Base-by-base conservation (phyloP, 2,329 filamentous ascomycete genomes). In the Apiospora arundinis region DNA sequence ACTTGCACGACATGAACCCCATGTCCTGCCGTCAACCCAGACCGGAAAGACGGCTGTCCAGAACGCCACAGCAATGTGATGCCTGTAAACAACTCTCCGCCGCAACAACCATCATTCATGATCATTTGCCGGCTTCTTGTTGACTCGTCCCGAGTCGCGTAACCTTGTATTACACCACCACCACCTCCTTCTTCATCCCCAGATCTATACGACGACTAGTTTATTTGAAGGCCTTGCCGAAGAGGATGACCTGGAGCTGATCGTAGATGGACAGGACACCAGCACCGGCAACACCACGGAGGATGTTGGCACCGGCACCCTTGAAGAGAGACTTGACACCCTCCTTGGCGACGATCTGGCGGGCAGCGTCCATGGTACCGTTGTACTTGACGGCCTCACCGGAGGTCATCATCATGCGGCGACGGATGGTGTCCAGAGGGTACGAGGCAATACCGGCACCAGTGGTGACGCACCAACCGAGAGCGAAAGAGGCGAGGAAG, bases 181-280 rank as follows among this genome's bases (percentile, higher is more conserved):
- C 78, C 76, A 74, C 79, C 76, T 74, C 76, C 70, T 75, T 71
- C 72, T n/a, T 63, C 28, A 74, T 76, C 73, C 76, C 73, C 78
- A 74, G 78, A 78, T 85, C 82, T 86, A 85, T 85, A 81, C 80
- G 82, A 46, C 28, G 48, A 56, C 42, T 45, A 45, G 67, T 25
- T 25, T 56, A 69, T 69, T 97, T 97, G 95, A 95, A 99, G 90
- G 95, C 94, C 95, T 99, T 98, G 87, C 96, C 96, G 94, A 99
- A 99, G 87, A 99, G 88, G 86, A 99, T 88, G 85, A 99, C 92
- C 93, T 99, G 96, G 86, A 94, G 94, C 92, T 98, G 95, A 87
- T 99, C 96, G 90, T 99, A 99, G 94, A 99, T 98, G 87, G 96
- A 99, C 85, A 99, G 91, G 85, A 99, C 96, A 99, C 96, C 96